A percentile compares a stretch with the other conserved stretches of the same genome.
Evolutionary conservation across 1,284 basidiomycete genomes (phyloP).

Genomic region (Ustilago trichophora): DNA sequence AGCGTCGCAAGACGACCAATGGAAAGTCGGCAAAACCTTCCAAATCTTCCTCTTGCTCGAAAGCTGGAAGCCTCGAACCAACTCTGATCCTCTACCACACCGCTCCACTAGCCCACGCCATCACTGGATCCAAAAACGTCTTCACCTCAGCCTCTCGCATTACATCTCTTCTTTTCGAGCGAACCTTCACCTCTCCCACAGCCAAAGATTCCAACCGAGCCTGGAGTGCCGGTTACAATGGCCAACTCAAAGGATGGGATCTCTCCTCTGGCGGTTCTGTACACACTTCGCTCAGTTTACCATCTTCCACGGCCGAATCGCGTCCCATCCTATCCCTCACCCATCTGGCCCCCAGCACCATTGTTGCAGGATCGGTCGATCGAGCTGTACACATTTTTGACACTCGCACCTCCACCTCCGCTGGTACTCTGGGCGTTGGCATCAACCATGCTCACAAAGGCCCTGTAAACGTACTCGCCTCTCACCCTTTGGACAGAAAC

Average conservation of each 20-base stretch:
- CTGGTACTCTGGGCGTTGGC: conserved; percentile 9
- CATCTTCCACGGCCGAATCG: conserved; percentile 11
- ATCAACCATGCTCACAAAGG: conserved; percentile 51
- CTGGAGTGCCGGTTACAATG: conserved; percentile 59
- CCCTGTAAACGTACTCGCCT: conserved; percentile 40
- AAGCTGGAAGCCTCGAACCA: conserved; percentile 15
- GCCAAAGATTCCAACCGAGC: conserved; percentile 28
- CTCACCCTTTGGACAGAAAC: conserved; percentile 48
- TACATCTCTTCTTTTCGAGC: conserved; percentile 36
- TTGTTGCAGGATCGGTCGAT: conserved; percentile 57
- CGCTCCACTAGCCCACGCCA: conserved; percentile 10
- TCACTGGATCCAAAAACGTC: conserved; percentile 33
- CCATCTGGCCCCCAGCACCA: conserved; percentile 25
- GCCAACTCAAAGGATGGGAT: conserved; percentile 59
- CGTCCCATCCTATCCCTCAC: conserved; percentile 47
- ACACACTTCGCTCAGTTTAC: conserved; percentile 23
- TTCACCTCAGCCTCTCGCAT: conserved; percentile 51
- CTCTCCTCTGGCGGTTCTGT: conserved; percentile 33
- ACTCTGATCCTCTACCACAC: conserved; percentile 36
- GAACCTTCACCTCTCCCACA: conserved; percentile 5
- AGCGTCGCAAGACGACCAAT: conserved; percentile 30
- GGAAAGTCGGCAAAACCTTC: conserved; percentile 9
- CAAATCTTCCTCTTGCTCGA: not conserved
- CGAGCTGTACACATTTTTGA: conserved; percentile 61
- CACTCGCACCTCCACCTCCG: conserved; percentile 15